Percentiles rank a stretch among this genome's conserved stretches.
phyloP scores from a whole-genome alignment of 2,329 filamentous ascomycete species.

The Leptodontidium sp. region DNA sequence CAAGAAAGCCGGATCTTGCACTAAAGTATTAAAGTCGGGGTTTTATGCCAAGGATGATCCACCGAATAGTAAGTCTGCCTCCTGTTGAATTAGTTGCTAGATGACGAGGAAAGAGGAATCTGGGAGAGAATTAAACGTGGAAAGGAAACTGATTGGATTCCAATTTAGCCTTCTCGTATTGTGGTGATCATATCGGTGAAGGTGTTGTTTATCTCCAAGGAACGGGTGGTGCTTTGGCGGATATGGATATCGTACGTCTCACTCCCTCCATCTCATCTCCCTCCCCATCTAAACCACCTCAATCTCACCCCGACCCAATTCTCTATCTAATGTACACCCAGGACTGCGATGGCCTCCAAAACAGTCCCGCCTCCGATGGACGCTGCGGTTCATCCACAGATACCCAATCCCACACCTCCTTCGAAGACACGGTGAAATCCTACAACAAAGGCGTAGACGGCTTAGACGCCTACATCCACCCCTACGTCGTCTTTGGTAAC shows the following conservation, averaged over 20 bases:
- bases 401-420: slow-evolving; percentile 57
- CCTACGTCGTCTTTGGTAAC: slow-evolving; percentile 64
- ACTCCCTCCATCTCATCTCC: background rate
- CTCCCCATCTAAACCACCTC: background rate
- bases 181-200: slow-evolving; percentile 54
- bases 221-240: slow-evolving; percentile 52
- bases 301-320: background rate
- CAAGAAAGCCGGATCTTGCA: slow-evolving; percentile 50
- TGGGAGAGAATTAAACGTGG: background rate
- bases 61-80: slow-evolving; percentile 46
- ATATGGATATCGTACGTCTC: slow-evolving; percentile 60
- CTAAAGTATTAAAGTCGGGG: slow-evolving; percentile 49
- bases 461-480: slow-evolving; percentile 59
- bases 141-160: background rate
- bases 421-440: slow-evolving; percentile 50
- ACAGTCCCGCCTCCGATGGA: slow-evolving; percentile 52
- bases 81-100: slow-evolving; percentile 24
- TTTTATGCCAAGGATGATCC: slow-evolving; percentile 52
- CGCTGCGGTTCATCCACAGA: slow-evolving; percentile 55
- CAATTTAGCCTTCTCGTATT: slow-evolving; percentile 49
- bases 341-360: slow-evolving; percentile 59
- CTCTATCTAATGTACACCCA: background rate
- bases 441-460: slow-evolving; percentile 53
- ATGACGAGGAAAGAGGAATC: background rate
- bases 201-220: slow-evolving; percentile 59